Percentiles rank a stretch among this genome's conserved stretches.
These are phyloP conservation scores for Boletus vermiculosoides DNA, from an alignment of 768 basidiomycete species.

Conservation along the genomic window DNA sequence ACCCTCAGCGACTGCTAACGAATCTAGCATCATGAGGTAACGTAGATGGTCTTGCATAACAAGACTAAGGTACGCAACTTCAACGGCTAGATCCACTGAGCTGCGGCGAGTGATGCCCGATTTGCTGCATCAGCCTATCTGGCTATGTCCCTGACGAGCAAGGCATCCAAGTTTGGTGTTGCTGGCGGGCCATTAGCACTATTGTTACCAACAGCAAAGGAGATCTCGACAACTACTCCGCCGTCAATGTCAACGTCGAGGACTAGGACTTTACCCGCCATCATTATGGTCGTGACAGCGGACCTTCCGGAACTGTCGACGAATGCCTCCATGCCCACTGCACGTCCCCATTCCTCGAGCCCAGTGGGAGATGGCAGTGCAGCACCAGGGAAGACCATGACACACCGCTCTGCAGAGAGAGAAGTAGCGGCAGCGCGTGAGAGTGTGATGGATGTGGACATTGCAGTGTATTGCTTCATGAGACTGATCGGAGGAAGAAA, in stretches of 20 bases:
- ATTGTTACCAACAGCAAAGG: conserved; percentile 56
- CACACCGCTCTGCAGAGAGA: conserved; percentile 21
- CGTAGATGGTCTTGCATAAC: conserved; percentile 54
- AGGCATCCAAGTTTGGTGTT: conserved; percentile 51
- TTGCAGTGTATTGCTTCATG: conserved; percentile 61
- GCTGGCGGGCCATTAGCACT: conserved; percentile 47
- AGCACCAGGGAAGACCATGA: conserved; percentile 29
- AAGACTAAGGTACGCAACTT: conserved; percentile 49
- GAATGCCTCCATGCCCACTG: conserved; percentile 74
- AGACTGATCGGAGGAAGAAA: conserved; percentile 53
- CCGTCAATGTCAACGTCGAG: conserved; percentile 66
- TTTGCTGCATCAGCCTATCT: conserved; percentile 52
- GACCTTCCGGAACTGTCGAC: conserved; percentile 51
- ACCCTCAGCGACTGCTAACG: conserved; percentile 53
- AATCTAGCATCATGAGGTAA: conserved; percentile 73
- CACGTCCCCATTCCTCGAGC: conserved; percentile 59
- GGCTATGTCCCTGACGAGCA: conserved; percentile 55
- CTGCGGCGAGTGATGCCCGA: conserved; percentile 19
- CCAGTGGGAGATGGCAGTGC: conserved; percentile 33
- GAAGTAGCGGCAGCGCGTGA: conserved; percentile 24
- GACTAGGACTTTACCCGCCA: conserved; percentile 80
- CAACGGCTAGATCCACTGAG: conserved; percentile 44
- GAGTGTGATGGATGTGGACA: conserved; percentile 27
- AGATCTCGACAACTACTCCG: conserved; percentile 60
- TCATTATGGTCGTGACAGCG: conserved; percentile 50